Evolutionary conservation across 225 moss, liverwort and hornwort species (phyloP), one percentile per base, ranked within the genome.

Genomic region (Lunularia cruciata): DNA sequence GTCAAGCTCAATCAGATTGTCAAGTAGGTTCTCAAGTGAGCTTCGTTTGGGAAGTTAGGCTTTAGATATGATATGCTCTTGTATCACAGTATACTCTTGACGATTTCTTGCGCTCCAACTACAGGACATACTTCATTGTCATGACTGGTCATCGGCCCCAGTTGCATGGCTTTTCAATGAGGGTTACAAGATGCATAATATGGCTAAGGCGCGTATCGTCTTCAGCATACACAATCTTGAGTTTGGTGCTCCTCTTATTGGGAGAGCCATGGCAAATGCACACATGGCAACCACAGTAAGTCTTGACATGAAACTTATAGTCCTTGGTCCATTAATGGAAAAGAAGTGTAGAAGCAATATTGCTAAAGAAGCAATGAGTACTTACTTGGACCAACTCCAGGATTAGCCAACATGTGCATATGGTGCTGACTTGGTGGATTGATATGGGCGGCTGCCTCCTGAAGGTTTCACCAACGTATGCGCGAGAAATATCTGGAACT

Each of bases 161-260:
- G 74, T 82, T 62, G 65, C 77, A 54, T 82, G 81, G 81, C 25
- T 82, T 48, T 77, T 74, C 65, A 65, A 67, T 28, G 74, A 77
- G 4, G 16, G 42, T 67, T 82, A 77, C 65, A 70, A 52, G 31
- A 51, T 35, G 20, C 57, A 68, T 48, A 77, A 71, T 55, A 69
- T 82, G 61, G 46, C 64, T 39, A 38, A 66, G 53, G 77, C 81
- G 47, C 70, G 63, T 9, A 67, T 74, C 43, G 69, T 82, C 69
- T 82, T 82, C 54, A 82, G 77, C 60, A 82, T 82, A 70, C 81
- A 82, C 54, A 82, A 82, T 53, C 71, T 76, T 57, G 81, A 82
- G 52, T 82, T 82, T 73, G 81, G 81, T 19, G 55, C 68, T 9
- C 69, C 74, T 48, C 77, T 74, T 13, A 77, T 77, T 57, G 81